These are phyloP conservation scores for Rhizopogon salebrosus DNA, from an alignment of 768 basidiomycete genomes.

Conservation along the genomic window DNA sequence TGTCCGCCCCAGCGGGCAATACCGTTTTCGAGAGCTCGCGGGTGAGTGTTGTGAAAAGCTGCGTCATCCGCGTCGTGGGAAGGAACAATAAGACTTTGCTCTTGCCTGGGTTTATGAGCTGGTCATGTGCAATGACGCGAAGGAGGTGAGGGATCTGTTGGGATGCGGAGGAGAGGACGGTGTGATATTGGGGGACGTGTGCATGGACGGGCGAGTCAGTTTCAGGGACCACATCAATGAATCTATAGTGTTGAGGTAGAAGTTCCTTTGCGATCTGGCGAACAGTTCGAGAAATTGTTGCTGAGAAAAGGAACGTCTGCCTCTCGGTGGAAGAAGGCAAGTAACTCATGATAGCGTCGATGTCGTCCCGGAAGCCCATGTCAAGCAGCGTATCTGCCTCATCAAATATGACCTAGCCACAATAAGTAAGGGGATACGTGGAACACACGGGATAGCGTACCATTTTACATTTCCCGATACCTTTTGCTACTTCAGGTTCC, in stretches of 20 bases:
- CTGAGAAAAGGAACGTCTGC: constrained; percentile 92
- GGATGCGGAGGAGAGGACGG: constrained; percentile 56
- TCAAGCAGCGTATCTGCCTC: constrained; percentile 90
- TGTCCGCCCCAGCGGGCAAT: constrained; percentile 48
- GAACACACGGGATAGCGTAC: constrained; percentile 34
- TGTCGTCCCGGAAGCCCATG: constrained; percentile 88
- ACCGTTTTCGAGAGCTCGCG: constrained; percentile 36
- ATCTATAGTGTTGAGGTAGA: constrained; percentile 56
- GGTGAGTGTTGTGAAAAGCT: constrained; percentile 64
- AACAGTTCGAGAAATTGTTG: constrained; percentile 73
- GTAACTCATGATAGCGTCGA: constrained; percentile 61
- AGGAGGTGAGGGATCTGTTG: constrained; percentile 78
- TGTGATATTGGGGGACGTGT: constrained; percentile 80
- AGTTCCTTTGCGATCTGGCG: constrained; percentile 61
- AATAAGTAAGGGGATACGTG: constrained; percentile 3
- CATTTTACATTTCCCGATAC: constrained; percentile 49
- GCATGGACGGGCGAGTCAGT: constrained; percentile 55
- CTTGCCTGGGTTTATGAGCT: constrained; percentile 56
- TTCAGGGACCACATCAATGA: constrained; percentile 67
- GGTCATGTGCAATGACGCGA: constrained; percentile 83
- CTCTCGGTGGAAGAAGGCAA: constrained; percentile 61
- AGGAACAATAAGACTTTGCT: constrained; percentile 83
- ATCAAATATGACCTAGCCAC: constrained; percentile 74
- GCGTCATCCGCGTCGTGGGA: constrained; percentile 80
- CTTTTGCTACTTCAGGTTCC: constrained; percentile 49